Conservation (phyloP, 768 basidiomycete species). For the Collybia mongolica region DNA sequence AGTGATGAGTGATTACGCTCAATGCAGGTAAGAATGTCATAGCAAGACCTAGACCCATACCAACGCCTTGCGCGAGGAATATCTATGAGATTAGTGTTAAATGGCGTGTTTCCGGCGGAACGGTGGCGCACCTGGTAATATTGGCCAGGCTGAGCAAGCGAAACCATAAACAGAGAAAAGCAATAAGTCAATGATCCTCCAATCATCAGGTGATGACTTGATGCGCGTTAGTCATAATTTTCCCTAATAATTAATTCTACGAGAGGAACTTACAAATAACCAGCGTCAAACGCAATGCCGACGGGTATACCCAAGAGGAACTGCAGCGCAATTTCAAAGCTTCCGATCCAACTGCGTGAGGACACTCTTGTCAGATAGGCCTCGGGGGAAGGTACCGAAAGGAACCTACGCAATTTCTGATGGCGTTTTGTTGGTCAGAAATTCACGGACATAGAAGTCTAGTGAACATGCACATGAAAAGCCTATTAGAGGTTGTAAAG, state of each 20-base stretch:
- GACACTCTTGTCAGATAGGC: neutral
- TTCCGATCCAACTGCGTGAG: constrained; percentile 27
- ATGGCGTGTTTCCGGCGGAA: neutral
- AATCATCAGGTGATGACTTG: constrained; percentile 35
- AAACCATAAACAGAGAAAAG: constrained; percentile 36
- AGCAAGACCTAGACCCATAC: constrained; percentile 31
- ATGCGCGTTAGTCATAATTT: neutral
- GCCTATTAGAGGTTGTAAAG: neutral
- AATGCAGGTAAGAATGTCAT: constrained; percentile 37
- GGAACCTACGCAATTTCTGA: constrained; percentile 14
- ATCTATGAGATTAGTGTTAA: constrained; percentile 14
- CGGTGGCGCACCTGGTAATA: constrained; percentile 27
- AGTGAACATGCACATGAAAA: neutral
- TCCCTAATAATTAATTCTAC: neutral
- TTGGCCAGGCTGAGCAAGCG: constrained; percentile 31
- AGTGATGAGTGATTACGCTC: constrained; percentile 36
- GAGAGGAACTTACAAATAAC: constrained; percentile 20
- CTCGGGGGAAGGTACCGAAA: no score
- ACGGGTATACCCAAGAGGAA: constrained; percentile 22
- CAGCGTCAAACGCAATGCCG: constrained; percentile 27
- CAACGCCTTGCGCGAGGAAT: constrained; percentile 37
- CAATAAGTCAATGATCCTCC: constrained; percentile 38
- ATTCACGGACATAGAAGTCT: constrained; percentile 17
- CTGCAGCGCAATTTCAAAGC: constrained; percentile 34
- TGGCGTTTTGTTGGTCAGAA: constrained; percentile 14